A percentile compares a stretch with the other conserved stretches of the same genome.
Conservation (phyloP, 306 rosid genomes). For the Hippophae tibetana region DNA sequence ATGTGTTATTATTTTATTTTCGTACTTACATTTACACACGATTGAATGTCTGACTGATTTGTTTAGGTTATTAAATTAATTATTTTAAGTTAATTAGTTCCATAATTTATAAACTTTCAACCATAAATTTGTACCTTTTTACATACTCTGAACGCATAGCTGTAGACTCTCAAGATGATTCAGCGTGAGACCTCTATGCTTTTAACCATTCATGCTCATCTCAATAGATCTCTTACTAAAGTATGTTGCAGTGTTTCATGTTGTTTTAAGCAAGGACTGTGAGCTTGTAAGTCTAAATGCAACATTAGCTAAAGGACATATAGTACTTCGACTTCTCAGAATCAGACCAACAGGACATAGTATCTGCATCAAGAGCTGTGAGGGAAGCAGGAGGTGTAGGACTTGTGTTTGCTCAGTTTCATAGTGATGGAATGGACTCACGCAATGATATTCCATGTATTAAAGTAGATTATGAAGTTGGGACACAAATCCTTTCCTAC, state of each 20-base stretch:
- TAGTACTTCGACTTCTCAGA: conserved; percentile 55
- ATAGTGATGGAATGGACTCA: conserved; percentile 33
- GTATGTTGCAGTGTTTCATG: background rate
- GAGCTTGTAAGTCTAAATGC: conserved; percentile 57
- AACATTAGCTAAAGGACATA: conserved; percentile 54
- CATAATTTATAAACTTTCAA: too few relatives aligned
- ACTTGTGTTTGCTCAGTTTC: conserved; percentile 46
- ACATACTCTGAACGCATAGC: conserved; percentile 69
- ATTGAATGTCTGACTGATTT: too few relatives aligned
- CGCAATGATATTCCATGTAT: conserved; percentile 48
- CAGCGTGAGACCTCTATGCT: conserved; percentile 40
- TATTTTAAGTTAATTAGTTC: too few relatives aligned
- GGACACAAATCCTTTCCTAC: conserved; percentile 53
- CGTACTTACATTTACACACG: too few relatives aligned
- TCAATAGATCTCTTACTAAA: background rate
- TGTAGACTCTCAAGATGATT: conserved; percentile 31
- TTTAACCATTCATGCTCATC: conserved; percentile 4
- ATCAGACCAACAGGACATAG: conserved; percentile 36
- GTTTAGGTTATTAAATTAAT: too few relatives aligned
- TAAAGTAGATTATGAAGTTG: conserved; percentile 58
- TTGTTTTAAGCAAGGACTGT: conserved; percentile 47
- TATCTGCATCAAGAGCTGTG: conserved; percentile 48
- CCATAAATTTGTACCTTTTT: conserved; percentile 30
- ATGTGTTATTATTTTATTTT: too few relatives aligned
- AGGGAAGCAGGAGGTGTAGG: conserved; percentile 62